These are phyloP conservation scores for Gymnopilus junonius DNA, from an alignment of 768 basidiomycete genomes.

Conservation along the genomic window DNA sequence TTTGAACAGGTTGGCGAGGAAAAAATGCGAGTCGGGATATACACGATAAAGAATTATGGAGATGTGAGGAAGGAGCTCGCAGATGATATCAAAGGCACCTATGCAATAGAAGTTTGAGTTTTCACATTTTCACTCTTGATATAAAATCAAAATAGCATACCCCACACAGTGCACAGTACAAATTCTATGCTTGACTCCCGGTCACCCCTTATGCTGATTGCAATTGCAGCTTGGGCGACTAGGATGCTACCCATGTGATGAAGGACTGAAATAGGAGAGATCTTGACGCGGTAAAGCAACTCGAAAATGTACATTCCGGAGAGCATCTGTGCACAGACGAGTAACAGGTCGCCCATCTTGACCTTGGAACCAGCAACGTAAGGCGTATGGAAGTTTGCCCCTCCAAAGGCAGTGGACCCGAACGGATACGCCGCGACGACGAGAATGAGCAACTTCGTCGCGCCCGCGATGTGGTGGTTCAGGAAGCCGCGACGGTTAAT, in stretches of 20 bases:
- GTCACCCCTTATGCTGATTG: slow-evolving; percentile 7
- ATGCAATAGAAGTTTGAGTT: neutral
- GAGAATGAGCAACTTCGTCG: slow-evolving; percentile 5
- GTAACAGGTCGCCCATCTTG: slow-evolving; percentile 6
- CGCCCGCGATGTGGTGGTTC: slow-evolving; percentile 10
- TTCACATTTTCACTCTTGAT: neutral
- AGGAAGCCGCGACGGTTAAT: slow-evolving; percentile 7
- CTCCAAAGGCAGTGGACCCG: slow-evolving; percentile 3
- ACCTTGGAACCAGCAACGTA: slow-evolving; percentile 2
- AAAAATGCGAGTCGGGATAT: slow-evolving; percentile 5
- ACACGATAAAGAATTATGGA: slow-evolving; percentile 13
- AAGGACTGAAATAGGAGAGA: slow-evolving; percentile 7
- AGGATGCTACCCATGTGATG: slow-evolving; percentile 12
- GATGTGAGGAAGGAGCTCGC: slow-evolving; percentile 7
- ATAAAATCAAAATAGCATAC: neutral
- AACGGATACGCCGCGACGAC: slow-evolving; percentile 4
- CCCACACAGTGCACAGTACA: slow-evolving; percentile 12
- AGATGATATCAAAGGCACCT: slow-evolving; percentile 12
- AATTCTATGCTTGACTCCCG: slow-evolving; percentile 10
- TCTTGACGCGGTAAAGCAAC: slow-evolving; percentile 11
- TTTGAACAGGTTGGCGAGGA: slow-evolving; percentile 11
- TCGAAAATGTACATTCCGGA: slow-evolving; percentile 10
- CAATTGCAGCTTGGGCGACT: slow-evolving; percentile 11
- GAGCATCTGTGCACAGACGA: slow-evolving; percentile 8
- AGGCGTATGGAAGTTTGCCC: slow-evolving; percentile 7